Evolutionary conservation across 805 yeast species (phyloP), one percentile per base, ranked within the genome.

Genomic region (Maudiozyma saulgeensis): DNA sequence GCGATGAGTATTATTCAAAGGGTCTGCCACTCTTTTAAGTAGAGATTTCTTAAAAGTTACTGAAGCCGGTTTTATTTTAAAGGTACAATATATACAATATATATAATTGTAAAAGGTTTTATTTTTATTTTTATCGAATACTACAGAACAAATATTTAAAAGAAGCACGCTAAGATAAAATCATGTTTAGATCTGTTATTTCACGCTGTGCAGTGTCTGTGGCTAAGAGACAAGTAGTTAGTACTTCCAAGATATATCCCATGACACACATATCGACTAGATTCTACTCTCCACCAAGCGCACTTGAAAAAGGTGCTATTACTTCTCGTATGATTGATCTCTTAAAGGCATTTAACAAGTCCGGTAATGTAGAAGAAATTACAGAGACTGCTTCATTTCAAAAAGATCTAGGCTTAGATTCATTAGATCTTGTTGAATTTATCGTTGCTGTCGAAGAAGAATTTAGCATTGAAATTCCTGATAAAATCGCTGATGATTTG

Each of bases 401-500:
- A 54, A 77, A 75, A 58, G 81, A 76, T 59, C 70, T 77, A 62
- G 79, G 77, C 18, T 68, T 77, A 65, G 99, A 91, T 69, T 87
- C 96, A 11, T 77, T 91, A 57, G 99, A 91, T 64, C 84, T 90
- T 55, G 96, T 90, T 54, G 99, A 91, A 74, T 90, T 93, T 50
- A 78, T 91, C 61, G 96, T 91, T 69, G 96, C 96, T 51, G 83
- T 91, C 63, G 99, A 91, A 75, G 96, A 89, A 76, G 89, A 82
- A 66, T 82, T 83, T 56, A 87, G 87, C 62, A 77, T 87, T 63
- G 85, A 83, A 66, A 80, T 87, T 65, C 87, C 93, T 38, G 96
- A 88, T 72, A 82, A 85, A 67, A 87, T 87, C 59, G 91, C 96
- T 48, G 96, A 91, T 67, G 89, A 84, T 65, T 82, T 93, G 69